Evolutionary conservation across 2,329 filamentous ascomycete species (phyloP), one percentile per base, ranked within the genome.

Genomic region (Colletotrichum trifolii): DNA sequence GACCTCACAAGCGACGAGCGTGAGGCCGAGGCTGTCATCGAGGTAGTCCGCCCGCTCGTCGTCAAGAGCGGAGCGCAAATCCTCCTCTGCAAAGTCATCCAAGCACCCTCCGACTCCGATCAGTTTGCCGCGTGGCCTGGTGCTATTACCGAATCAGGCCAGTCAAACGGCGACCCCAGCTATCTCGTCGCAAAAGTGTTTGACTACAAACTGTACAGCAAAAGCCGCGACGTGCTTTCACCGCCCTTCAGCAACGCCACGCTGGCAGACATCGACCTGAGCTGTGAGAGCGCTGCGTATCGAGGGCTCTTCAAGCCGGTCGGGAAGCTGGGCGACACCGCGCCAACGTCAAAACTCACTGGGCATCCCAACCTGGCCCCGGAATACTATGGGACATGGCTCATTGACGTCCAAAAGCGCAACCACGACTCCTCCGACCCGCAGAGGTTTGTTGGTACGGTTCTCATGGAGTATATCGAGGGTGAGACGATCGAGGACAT

Each of bases 401-500:
- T 25, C 25, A 25, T 25, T 5, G 25, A 25, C 25, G 25, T 25
- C 25, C 25, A 25, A 25, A 25, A 25, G 25, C 25, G 25, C 25
- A 25, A 25, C 25, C 4, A 25, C 25, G 25, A 25, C 25, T 25
- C 25, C 25, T 25, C 4, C 4, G 25, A 25, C 25, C 25, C 25
- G 25, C 25, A 25, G 25, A 53, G 39, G 17, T 53, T 9, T 9
- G 47, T 10, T 1, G 56, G 56, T 4, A 15, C 33, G 2, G 5
- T 59, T 2, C 47, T 46, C 12, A 59, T 59, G 13, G 56, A 59
- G 12, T 43, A 52, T 3, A 59, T 53, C 12, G 11, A 46, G 8
- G 56, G 39, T 8, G 8, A 2, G 8, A 52, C 47, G 10, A 12
- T 59, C 1, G 56, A 59, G 2, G 11, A 11, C 3, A 2, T 59